phyloP scores from a whole-genome alignment of 495 filamentous ascomycete species.

The Aspergillus funiculosus region DNA sequence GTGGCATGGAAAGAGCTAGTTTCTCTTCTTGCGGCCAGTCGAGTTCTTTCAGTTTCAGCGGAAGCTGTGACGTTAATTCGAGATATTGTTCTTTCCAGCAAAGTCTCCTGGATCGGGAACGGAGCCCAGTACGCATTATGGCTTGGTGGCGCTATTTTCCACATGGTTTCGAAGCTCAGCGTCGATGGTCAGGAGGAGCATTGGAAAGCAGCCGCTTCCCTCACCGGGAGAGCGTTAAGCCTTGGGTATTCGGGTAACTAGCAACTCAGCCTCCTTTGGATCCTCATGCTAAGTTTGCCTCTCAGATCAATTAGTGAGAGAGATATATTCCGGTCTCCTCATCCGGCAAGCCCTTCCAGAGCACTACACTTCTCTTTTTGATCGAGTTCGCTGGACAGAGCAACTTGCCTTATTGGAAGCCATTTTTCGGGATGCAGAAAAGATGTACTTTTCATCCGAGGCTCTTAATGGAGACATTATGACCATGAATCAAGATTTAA shows the following conservation, averaged over 20 bases:
- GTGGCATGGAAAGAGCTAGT: constrained; percentile 62
- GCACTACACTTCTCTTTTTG: constrained; percentile 40
- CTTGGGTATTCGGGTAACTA: constrained; percentile 68
- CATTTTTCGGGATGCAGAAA: constrained; percentile 55
- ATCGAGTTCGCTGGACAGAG: constrained; percentile 47
- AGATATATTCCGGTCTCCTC: constrained; percentile 43
- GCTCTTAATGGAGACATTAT: constrained; percentile 9
- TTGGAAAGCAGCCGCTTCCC: constrained; percentile 51
- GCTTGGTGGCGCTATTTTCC: constrained; percentile 65
- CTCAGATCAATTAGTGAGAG: constrained; percentile 51
- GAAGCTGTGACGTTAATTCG: constrained; percentile 61
- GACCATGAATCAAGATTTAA: constrained; percentile 10
- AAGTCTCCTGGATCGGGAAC: constrained; percentile 59
- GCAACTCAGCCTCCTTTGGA: background rate
- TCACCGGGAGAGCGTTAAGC: constrained; percentile 60
- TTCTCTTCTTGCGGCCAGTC: constrained; percentile 63
- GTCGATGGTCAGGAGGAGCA: constrained; percentile 33
- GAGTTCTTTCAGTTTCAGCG: constrained; percentile 63
- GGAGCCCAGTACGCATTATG: constrained; percentile 61
- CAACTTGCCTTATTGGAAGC: constrained; percentile 54
- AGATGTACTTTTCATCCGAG: constrained; percentile 39
- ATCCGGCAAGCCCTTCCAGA: constrained; percentile 23
- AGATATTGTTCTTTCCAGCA: constrained; percentile 22
- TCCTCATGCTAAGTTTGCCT: constrained; percentile 22
- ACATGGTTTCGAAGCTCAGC: constrained; percentile 39